Evolutionary conservation across 192 early-diverging fungal species (phyloP), one percentile per base, ranked within the genome.

Genomic region (Rhizophagus sp.): DNA sequence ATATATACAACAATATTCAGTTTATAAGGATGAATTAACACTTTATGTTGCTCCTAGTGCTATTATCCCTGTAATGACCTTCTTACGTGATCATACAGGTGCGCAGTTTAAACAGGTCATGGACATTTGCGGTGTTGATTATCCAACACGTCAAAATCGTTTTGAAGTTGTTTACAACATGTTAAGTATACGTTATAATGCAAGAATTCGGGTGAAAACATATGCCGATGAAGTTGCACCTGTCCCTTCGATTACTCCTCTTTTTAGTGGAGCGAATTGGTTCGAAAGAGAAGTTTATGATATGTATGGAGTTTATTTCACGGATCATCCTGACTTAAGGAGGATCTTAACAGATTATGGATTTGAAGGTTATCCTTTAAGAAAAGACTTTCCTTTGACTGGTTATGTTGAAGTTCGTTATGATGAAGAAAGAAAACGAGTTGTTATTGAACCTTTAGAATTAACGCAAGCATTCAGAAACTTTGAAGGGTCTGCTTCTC

Each of bases 351-450:
- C 96, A 66, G 97, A 98, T 86, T 99, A 99, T 82, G 98, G 98
- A 33, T 99, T 98, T 75, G 97, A 99, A 87, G 98, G 97, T 15
- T 91, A 95, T 81, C 94, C 94, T 79, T 74, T 99, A 82, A 88
- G 98, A 78, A 99, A 99, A 90, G 98, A 99, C 80, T 99, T 99
- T 88, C 98, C 98, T 66, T 88, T 99, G 62, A 97, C 95, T 49
- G 97, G 98, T n/a, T 99, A 98, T 83, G 97, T 98, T 11, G 98
- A 98, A 88, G 96, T 98, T 47, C 88, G 98, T 72, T 99, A 98
- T 84, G 98, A 99, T 84, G 98, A 99, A 76, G 95, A 97, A 84
- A 95, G 95, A 89, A 99, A 99, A 91, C 89, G 98, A 62, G 96
- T 99, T 19, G 93, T 99, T 62, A 91, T 95, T 39, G 98, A 99